Evolutionary conservation across 768 basidiomycete genomes (phyloP).

Genomic region (Russula brevipes): DNA sequence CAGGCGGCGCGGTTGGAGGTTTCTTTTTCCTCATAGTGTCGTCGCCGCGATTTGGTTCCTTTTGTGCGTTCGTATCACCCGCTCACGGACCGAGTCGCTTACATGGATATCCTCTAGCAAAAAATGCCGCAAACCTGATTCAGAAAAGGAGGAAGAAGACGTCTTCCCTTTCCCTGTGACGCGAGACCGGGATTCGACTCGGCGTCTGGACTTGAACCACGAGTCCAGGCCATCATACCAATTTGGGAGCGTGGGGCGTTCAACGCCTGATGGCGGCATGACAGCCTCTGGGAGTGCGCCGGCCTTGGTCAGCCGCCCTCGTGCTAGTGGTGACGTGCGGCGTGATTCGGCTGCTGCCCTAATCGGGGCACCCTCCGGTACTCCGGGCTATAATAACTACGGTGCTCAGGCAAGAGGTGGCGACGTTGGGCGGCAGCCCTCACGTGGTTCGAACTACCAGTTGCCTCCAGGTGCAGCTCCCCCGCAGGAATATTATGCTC

Average conservation of each 20-base stretch:
- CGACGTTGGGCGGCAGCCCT: conserved; percentile 1
- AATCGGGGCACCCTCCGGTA: not conserved
- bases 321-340: not conserved
- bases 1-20: conserved; percentile 20
- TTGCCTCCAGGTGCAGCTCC: conserved; percentile 18
- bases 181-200: conserved; percentile 16
- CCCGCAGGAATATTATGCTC: not conserved
- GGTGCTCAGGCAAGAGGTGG: not conserved
- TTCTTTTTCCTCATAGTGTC: conserved; percentile 11
- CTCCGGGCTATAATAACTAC: not conserved
- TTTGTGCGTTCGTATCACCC: conserved; percentile 10
- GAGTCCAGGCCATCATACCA: conserved; percentile 25
- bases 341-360: conserved; percentile 9
- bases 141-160: conserved; percentile 18
- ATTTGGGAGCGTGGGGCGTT: conserved; percentile 20
- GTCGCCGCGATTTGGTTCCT: conserved; percentile 19
- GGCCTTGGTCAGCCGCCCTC: not conserved
- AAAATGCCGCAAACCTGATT: conserved; percentile 7
- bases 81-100: not conserved
- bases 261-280: not conserved
- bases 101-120: conserved; percentile 9
- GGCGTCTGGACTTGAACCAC: conserved; percentile 12
- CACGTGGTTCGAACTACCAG: not conserved
- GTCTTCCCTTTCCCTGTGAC: conserved; percentile 24
- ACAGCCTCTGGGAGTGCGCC: conserved; percentile 9